Percentiles rank a stretch among this genome's conserved stretches.
phyloP scores from a whole-genome alignment of 2,329 filamentous ascomycete species.

The Beauveria asiatica region DNA sequence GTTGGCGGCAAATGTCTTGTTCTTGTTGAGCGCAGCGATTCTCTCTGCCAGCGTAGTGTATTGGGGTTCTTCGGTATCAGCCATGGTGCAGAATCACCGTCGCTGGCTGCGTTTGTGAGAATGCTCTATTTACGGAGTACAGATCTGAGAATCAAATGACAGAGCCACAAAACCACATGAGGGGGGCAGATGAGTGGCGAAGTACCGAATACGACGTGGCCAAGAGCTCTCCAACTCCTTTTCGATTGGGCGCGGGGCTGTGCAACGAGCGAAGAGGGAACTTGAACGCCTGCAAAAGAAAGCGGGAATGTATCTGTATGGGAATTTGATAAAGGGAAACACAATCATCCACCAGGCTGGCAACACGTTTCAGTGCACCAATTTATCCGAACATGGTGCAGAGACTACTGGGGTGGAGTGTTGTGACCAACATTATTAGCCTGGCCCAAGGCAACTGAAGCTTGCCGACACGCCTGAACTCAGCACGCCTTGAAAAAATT shows the following conservation, averaged over 20 bases:
- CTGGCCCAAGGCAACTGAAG: not conserved
- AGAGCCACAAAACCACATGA: not conserved
- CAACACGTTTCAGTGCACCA: not conserved
- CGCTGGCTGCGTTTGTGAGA: not conserved
- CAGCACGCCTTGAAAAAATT: too few species aligned
- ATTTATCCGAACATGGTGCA: too few species aligned
- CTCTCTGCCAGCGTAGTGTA: constrained; percentile 53
- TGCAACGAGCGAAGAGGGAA: not conserved
- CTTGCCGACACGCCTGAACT: too few species aligned
- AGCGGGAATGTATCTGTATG: not conserved
- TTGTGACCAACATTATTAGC: not conserved
- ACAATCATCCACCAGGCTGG: not conserved
- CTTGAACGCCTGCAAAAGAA: not conserved
- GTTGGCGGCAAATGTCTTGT: constrained; percentile 46
- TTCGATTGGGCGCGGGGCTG: not conserved
- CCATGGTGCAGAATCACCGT: constrained; percentile 33
- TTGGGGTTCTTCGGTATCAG: constrained; percentile 52
- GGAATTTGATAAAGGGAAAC: not conserved
- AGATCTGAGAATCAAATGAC: not conserved
- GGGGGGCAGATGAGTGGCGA: constrained; percentile 4
- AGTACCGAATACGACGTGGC: not conserved
- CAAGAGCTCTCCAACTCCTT: not conserved
- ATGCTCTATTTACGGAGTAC: too few species aligned
- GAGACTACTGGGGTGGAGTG: constrained; percentile 3
- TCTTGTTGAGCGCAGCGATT: constrained; percentile 54